phyloP scores from a whole-genome alignment of 352 stramenopile genomes.

The Pythium grandisporangium region DNA sequence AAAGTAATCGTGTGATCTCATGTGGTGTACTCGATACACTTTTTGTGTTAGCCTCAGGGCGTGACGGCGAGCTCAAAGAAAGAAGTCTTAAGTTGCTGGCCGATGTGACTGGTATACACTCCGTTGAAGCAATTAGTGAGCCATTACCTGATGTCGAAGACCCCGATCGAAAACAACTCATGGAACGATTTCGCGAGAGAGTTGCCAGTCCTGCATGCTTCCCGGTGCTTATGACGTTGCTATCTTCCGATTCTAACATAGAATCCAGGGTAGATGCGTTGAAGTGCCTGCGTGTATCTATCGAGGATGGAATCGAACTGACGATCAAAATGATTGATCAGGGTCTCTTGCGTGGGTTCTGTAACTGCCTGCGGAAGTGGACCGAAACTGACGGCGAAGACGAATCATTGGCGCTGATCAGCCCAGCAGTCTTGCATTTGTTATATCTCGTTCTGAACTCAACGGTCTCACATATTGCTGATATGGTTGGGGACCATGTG shows the following conservation, averaged over 20 bases:
- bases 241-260: conserved; percentile 29
- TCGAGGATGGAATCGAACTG: conserved; percentile 44
- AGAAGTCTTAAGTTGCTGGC: conserved; percentile 51
- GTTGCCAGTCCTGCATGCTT: conserved; percentile 56
- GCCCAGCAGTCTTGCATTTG: conserved; percentile 44
- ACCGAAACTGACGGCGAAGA: conserved; percentile 16
- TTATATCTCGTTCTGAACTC: conserved; percentile 61
- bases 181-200: conserved; percentile 50
- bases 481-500: conserved; percentile 45
- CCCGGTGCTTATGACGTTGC: conserved; percentile 47
- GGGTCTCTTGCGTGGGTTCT: conserved; percentile 61
- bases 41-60: conserved; percentile 58
- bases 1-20: conserved; percentile 43
- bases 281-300: conserved; percentile 56
- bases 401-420: conserved; percentile 13
- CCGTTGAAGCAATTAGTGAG: conserved; percentile 30
- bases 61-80: conserved; percentile 31
- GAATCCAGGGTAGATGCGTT: conserved; percentile 48
- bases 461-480: conserved; percentile 36
- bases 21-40: conserved; percentile 59
- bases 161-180: conserved; percentile 29
- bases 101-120: conserved; percentile 39
- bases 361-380: conserved; percentile 46
- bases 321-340: conserved; percentile 60
- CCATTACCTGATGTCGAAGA: conserved; percentile 28